These are phyloP conservation scores for Trypanosoma mega DNA, from an alignment of 208 protist genomes.

Conservation along the genomic window DNA sequence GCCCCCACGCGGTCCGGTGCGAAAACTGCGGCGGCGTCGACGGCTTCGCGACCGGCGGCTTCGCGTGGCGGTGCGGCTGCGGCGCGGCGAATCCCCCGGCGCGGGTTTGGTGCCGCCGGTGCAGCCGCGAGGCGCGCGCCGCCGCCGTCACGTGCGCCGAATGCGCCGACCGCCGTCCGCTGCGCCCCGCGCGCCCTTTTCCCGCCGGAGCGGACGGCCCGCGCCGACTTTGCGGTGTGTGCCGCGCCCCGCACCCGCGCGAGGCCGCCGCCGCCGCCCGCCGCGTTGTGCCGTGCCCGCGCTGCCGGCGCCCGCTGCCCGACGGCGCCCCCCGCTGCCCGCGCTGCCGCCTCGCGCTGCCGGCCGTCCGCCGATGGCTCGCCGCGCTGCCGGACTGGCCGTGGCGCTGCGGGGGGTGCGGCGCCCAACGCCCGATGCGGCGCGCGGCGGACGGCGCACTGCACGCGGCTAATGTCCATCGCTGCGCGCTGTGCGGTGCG, in stretches of 20 bases:
- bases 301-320: slow-evolving; percentile 15
- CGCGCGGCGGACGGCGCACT: background rate
- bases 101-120: slow-evolving; percentile 50
- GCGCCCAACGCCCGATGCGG: slow-evolving; percentile 33
- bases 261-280: slow-evolving; percentile 27
- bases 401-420: slow-evolving; percentile 51
- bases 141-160: slow-evolving; percentile 19
- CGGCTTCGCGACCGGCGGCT: slow-evolving; percentile 32
- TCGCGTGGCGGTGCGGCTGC: slow-evolving; percentile 74
- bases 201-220: slow-evolving; percentile 39
- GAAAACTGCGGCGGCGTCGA: slow-evolving; percentile 2
- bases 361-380: slow-evolving; percentile 20
- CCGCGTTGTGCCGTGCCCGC: slow-evolving; percentile 20
- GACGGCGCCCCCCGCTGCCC: slow-evolving; percentile 1
- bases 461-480: slow-evolving; percentile 25
- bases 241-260: slow-evolving; percentile 42
- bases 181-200: slow-evolving; percentile 8
- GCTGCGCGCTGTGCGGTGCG: slow-evolving; percentile 39
- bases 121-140: slow-evolving; percentile 27
- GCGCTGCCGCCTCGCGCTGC: slow-evolving; percentile 7
- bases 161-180: slow-evolving; percentile 13
- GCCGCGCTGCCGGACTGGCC: slow-evolving; percentile 34
- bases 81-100: slow-evolving; percentile 43
- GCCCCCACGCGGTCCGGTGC: background rate
- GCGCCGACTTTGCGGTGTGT: too few species aligned